These are phyloP conservation scores for Schrenkiella parvula DNA, from an alignment of 345 rosid species.

Conservation along the genomic window DNA sequence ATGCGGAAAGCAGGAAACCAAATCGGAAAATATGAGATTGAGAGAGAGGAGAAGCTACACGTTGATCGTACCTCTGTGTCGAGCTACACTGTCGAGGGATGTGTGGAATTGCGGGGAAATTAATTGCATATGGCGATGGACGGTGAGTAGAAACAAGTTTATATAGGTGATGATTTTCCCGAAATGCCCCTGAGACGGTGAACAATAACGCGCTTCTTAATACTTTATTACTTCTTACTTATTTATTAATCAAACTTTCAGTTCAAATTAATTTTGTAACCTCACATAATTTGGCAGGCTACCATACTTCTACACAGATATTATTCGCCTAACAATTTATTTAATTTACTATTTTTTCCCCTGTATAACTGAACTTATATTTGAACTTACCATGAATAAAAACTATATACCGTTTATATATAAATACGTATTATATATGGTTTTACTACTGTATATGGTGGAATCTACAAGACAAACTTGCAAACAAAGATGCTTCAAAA, in stretches of 20 bases:
- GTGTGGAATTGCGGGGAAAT: not conserved
- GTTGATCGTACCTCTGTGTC: not conserved
- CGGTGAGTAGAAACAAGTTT: not conserved
- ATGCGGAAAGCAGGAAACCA: not conserved
- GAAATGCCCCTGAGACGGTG: not conserved
- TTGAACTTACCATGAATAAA: no score
- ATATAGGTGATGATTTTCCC: not conserved
- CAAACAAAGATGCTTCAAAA: not conserved
- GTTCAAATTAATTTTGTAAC: not conserved
- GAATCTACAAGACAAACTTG: not conserved
- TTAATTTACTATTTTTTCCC: not conserved
- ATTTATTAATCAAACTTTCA: not conserved
- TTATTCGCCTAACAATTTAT: not conserved
- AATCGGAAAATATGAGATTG: not conserved
- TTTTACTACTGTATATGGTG: no score
- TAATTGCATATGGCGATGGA: not conserved
- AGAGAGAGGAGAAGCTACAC: not conserved
- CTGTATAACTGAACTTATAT: not conserved
- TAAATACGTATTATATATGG: no score
- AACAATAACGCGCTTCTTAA: not conserved
- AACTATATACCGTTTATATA: not conserved
- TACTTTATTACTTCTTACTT: not conserved
- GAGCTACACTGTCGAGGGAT: not conserved
- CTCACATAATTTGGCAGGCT: slow-evolving; percentile 4
- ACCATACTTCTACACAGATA: not conserved